A percentile compares a stretch with the other conserved stretches of the same genome.
Evolutionary conservation across 345 rosid species (phyloP).

Genomic region (Corymbia maculata): DNA sequence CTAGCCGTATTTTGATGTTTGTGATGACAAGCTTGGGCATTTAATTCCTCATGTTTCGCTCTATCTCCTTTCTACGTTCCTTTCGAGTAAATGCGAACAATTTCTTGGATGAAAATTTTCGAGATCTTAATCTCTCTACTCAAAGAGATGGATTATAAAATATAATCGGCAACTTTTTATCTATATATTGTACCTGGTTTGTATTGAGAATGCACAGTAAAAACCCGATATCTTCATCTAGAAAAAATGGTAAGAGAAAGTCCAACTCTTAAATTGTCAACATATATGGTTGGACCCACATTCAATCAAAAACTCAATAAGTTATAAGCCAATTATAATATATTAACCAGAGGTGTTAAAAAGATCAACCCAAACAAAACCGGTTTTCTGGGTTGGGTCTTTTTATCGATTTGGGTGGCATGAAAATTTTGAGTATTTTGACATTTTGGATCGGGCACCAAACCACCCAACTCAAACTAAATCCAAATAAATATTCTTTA

Average conservation of each 20-base stretch:
- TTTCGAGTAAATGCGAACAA: not conserved
- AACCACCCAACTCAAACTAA: not conserved
- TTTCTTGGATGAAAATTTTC: not conserved
- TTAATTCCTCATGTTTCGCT: not conserved
- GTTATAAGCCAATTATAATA: not conserved
- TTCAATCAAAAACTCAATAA: not conserved
- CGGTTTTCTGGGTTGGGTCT: fast-evolving
- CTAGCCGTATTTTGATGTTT: not conserved
- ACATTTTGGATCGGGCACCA: fast-evolving
- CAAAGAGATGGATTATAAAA: not conserved
- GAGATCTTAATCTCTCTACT: not conserved
- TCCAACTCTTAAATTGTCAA: fast-evolving
- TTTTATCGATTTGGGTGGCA: not conserved
- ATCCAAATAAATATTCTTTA: not conserved
- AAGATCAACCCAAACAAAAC: not conserved
- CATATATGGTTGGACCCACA: too few relatives aligned
- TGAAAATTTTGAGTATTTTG: not conserved
- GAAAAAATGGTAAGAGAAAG: not conserved
- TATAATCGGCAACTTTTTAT: not conserved
- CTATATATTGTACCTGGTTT: not conserved
- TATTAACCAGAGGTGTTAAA: not conserved
- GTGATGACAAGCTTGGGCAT: not conserved
- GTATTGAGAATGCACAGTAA: fast-evolving
- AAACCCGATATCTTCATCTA: not conserved
- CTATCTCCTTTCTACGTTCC: not conserved